A percentile compares a stretch with the other conserved stretches of the same genome.
Conservation (phyloP, 768 basidiomycete genomes). For the Lyophyllum semitale region DNA sequence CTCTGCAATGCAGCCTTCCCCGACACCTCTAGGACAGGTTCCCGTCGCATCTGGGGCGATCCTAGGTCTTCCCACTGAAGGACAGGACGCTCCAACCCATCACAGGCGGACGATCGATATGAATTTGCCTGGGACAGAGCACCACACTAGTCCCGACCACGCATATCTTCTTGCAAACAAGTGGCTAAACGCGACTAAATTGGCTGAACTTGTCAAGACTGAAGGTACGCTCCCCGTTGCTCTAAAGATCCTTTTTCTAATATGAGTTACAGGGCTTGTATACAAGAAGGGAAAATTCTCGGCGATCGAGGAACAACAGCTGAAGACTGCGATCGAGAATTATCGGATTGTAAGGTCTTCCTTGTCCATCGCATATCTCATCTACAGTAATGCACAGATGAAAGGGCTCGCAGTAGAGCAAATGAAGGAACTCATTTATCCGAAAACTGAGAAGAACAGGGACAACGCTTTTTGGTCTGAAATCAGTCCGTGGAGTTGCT, state of each 20-base stretch:
- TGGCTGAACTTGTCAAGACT: constrained; percentile 66
- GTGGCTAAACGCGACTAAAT: constrained; percentile 72
- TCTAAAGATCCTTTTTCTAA: neutral
- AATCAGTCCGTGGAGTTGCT: constrained; percentile 55
- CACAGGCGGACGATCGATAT: constrained; percentile 43
- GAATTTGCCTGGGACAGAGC: constrained; percentile 40
- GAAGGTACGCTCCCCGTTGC: constrained; percentile 48
- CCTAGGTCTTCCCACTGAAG: constrained; percentile 39
- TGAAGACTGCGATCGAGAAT: constrained; percentile 62
- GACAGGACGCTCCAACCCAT: constrained; percentile 21
- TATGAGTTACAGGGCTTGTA: constrained; percentile 57
- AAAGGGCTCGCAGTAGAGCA: constrained; percentile 57
- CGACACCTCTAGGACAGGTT: constrained; percentile 40
- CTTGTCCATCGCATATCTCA: neutral
- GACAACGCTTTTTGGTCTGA: constrained; percentile 79
- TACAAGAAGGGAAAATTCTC: constrained; percentile 91
- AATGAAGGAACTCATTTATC: constrained; percentile 65
- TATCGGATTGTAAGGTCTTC: constrained; percentile 53
- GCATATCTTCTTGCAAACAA: constrained; percentile 73
- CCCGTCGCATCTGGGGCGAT: constrained; percentile 45
- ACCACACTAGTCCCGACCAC: constrained; percentile 53
- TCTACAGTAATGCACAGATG: constrained; percentile 31
- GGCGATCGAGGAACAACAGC: constrained; percentile 69
- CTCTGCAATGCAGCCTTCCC: constrained; percentile 21
- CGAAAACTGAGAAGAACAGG: constrained; percentile 59